phyloP scores from a whole-genome alignment of 2,329 filamentous ascomycete genomes.

The Sporothrix schenckii region DNA sequence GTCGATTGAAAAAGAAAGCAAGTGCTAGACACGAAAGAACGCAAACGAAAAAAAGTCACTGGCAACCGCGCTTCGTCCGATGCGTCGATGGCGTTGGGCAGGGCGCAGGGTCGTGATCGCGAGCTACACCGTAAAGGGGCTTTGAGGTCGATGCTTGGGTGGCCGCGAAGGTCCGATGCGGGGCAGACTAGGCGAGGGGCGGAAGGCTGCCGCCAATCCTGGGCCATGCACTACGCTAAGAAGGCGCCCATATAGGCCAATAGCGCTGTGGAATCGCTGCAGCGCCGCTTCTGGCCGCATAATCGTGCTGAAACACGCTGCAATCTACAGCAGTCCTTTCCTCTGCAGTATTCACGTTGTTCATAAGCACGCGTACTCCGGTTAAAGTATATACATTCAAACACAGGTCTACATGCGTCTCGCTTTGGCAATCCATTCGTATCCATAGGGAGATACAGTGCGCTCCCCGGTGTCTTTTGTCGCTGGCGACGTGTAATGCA shows the following conservation, averaged over 20 bases:
- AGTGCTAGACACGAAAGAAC: background rate
- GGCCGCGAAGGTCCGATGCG: conserved; percentile 25
- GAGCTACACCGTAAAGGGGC: background rate
- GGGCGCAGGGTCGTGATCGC: background rate
- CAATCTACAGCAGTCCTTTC: background rate
- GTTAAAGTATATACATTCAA: background rate
- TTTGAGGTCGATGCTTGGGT: conserved; percentile 2
- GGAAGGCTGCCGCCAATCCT: conserved; percentile 21
- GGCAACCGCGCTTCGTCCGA: background rate
- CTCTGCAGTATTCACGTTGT: background rate
- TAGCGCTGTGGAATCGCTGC: background rate
- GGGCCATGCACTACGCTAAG: background rate
- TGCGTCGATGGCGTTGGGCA: background rate
- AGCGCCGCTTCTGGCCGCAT: conserved; percentile 9
- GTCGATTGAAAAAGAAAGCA: background rate
- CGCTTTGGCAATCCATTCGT: conserved; percentile 6
- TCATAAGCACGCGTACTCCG: too few species aligned
- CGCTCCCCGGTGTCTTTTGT: background rate
- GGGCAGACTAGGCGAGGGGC: conserved; percentile 14
- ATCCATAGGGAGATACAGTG: background rate
- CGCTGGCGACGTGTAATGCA: background rate
- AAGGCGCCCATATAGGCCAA: background rate
- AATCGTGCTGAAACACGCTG: background rate
- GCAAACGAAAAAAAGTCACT: conserved; percentile 1
- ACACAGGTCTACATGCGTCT: background rate